Evolutionary conservation across 2,329 filamentous ascomycete genomes (phyloP), one percentile per base, ranked within the genome.

Genomic region (Alternaria sp.): DNA sequence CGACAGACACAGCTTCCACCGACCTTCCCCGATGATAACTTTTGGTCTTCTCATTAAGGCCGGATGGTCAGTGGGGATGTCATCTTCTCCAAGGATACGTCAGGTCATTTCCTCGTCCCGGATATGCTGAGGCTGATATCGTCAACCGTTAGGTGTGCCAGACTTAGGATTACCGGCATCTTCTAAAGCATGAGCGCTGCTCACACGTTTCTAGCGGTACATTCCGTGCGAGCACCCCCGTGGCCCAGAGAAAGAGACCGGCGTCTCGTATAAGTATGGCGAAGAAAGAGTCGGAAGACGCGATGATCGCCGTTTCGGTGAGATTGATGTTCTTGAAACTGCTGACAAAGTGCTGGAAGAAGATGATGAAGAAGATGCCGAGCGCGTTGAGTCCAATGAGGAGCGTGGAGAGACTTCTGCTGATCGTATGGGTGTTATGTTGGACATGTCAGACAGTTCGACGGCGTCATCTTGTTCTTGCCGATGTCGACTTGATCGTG

Each of bases 351-450:
- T 45, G 71, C 12, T 17, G 54, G 30, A 49, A 28, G 43, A 49
- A 17, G 46, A 17, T 19, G 25, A 17, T 17, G 25, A 30, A 2
- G 26, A 47, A 55, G 13, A 72, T 69, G 5, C 55, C 46, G 19
- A 75, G 68, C 12, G 78, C 13, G 64, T 84, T 84, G 68, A 73
- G 69, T 32, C 82, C 23, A 65, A 83, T 78, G 45, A 82, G 71
- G 19, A 83, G 56, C 5, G 79, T 75, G 66, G 84, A 84, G 32
- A 85, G 75, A 26, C 81, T 77, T 26, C 80, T 77, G 68, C 83
- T 84, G 13, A 73, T 74, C 1, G 67, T 72, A 46, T 74, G 67
- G 57, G 72, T 12, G 17, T 59, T 67, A 43, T 69, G 68, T 1
- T 64, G 63, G 5, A 76, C 40, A 45, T 63, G 32, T 28, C 74